Percentiles rank a stretch among this genome's conserved stretches.
Conservation (phyloP, 805 yeast species). For the Candida endomychidarum region DNA sequence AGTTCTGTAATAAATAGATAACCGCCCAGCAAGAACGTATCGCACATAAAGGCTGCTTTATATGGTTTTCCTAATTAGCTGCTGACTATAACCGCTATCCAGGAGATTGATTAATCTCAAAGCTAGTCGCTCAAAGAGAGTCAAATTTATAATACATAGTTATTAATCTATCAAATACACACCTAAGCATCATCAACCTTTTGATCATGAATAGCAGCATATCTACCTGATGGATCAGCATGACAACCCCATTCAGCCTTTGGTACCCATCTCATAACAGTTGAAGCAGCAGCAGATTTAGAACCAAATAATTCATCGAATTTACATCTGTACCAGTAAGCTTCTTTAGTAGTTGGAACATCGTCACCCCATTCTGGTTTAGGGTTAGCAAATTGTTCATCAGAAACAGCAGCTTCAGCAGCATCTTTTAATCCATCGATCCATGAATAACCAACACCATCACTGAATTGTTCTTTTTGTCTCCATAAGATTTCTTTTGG, state of each 20-base stretch:
- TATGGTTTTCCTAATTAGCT: no score
- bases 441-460: constrained; percentile 99
- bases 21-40: no score
- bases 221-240: constrained; percentile 98
- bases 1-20: no score
- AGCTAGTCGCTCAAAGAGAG: no score
- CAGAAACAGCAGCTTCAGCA: constrained; percentile 82
- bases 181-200: constrained; percentile 30
- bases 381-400: constrained; percentile 87
- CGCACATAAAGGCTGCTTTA: no score
- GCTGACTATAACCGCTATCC: no score
- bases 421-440: constrained; percentile 96
- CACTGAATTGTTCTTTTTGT: constrained; percentile 99
- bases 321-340: constrained; percentile 97
- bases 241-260: constrained; percentile 99
- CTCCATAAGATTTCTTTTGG: constrained; percentile 98
- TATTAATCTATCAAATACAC: background rate
- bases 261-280: constrained; percentile 99
- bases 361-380: constrained; percentile 96
- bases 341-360: constrained; percentile 96
- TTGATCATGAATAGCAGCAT: constrained; percentile 81
- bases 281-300: constrained; percentile 75
- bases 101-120: no score
- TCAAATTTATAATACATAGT: no score
- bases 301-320: constrained; percentile 88